Evolutionary conservation across 257 asterid species (phyloP), one percentile per base, ranked within the genome.

Genomic region (Oldenlandia corymbosa): DNA sequence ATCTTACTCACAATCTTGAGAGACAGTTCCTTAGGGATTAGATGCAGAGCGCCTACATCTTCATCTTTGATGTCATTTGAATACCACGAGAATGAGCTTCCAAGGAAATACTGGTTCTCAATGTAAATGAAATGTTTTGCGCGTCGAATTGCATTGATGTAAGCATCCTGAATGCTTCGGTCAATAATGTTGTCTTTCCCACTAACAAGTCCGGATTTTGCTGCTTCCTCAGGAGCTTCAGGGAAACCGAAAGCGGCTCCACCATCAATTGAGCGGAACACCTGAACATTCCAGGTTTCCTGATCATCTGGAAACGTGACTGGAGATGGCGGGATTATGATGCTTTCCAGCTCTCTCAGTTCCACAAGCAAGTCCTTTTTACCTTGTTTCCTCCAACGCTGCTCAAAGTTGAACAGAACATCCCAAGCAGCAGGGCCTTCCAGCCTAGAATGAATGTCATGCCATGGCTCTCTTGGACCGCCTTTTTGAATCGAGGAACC

Each of bases 381-480:
- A 0, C 91, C 95, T 55, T 86, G 95, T 45, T 86, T 82, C 64
- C 76, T 67, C 95, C 95, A 86, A 47, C 95, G 60, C 72, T 86
- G 95, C 76, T 86, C 95, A 31, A 86, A 86, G 43, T 86, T 86
- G 77, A 52, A 75, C 13, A 86, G 81, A 7, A 86, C 89, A 18
- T 86, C 95, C 95, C 95, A 86, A 24, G 95, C 91, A 0, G 32
- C 85, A 1, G 88, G 83, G 21, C 95, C 95, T 30, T 86, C 95
- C 2, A 86, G 47, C 37, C 47, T 71, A 57, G 84, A 84, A 9
- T 86, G 95, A 24, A 84, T 82, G 51, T 86, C 95, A 20, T 86
- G 95, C 95, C 95, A 86, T 0, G 95, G 95, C 84, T 86, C 91
- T 39, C 95, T 75, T 0, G 95, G 95, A 0, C 95, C 95, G 1